phyloP scores from a whole-genome alignment of 495 filamentous ascomycete genomes.

The Aspergillus indologenus region DNA sequence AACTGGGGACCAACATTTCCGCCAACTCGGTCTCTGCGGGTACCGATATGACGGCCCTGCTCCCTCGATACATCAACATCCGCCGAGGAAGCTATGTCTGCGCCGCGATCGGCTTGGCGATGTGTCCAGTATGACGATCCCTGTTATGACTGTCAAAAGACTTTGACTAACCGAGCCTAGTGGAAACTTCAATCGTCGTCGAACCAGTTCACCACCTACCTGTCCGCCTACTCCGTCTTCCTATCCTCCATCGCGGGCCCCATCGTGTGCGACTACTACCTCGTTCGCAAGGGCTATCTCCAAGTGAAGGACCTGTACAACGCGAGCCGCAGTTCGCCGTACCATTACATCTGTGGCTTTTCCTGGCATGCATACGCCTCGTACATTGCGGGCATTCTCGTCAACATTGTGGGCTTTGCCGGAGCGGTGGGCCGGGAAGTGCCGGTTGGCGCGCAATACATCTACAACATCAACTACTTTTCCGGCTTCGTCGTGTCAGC shows the following conservation, averaged over 20 bases:
- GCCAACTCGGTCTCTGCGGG: constrained; percentile 89
- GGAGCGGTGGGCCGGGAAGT: constrained; percentile 75
- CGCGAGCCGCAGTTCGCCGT: constrained; percentile 60
- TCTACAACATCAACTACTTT: constrained; percentile 92
- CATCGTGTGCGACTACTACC: constrained; percentile 86
- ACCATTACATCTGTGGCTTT: constrained; percentile 71
- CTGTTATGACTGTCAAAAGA: not conserved
- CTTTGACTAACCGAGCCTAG: constrained; percentile 22
- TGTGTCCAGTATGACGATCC: constrained; percentile 62
- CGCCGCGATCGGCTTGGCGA: constrained; percentile 75
- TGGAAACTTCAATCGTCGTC: constrained; percentile 74
- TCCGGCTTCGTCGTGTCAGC: constrained; percentile 71
- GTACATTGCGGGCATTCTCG: constrained; percentile 80
- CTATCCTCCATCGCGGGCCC: constrained; percentile 89
- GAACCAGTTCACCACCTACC: constrained; percentile 94
- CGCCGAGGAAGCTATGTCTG: constrained; percentile 89
- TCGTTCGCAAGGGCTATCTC: constrained; percentile 80
- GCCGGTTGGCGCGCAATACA: constrained; percentile 73
- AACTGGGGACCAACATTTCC: constrained; percentile 90
- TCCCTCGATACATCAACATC: constrained; percentile 84
- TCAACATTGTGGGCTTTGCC: constrained; percentile 91
- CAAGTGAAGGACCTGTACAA: constrained; percentile 78
- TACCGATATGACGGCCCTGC: constrained; percentile 86
- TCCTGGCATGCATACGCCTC: constrained; percentile 81
- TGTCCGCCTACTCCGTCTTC: constrained; percentile 94